Conservation (phyloP, 2,329 filamentous ascomycete genomes). For the Kalmusia sp. region DNA sequence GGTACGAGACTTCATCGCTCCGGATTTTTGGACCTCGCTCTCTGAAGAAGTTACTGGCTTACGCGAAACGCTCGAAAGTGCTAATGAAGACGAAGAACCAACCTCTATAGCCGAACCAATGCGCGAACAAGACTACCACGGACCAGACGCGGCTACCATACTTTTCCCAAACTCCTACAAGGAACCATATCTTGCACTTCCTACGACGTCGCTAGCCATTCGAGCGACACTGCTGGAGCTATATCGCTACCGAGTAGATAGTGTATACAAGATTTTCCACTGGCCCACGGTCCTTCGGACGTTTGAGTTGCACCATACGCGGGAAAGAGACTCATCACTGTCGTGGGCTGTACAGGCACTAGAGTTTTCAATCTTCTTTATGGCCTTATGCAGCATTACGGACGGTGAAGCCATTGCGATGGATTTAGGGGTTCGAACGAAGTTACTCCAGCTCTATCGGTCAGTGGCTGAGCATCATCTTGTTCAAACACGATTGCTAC, state of each 20-base stretch:
- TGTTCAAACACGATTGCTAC: slow-evolving; percentile 8
- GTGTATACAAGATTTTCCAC: slow-evolving; percentile 19
- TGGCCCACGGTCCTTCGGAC: slow-evolving; percentile 7
- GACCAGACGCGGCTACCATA: not conserved
- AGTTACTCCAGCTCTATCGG: not conserved
- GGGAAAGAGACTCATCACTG: no score
- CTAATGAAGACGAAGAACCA: slow-evolving; percentile 3
- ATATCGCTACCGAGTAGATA: slow-evolving; percentile 16
- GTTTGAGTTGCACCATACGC: not conserved
- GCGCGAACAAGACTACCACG: not conserved
- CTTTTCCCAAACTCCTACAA: not conserved
- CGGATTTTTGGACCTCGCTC: slow-evolving; percentile 19
- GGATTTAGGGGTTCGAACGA: slow-evolving; percentile 1
- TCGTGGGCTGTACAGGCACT: slow-evolving; percentile 1
- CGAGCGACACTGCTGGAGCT: slow-evolving; percentile 5
- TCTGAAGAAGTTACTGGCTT: slow-evolving; percentile 13
- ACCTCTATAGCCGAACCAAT: not conserved
- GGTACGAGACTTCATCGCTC: slow-evolving; percentile 9
- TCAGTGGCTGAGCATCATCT: not conserved
- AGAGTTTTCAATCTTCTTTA: slow-evolving; percentile 10
- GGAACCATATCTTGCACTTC: not conserved
- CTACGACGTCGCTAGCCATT: not conserved
- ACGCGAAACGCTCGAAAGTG: slow-evolving; percentile 10
- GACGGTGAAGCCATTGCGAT: slow-evolving; percentile 2
- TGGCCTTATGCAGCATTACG: slow-evolving; percentile 12